Percentiles rank a stretch among this genome's conserved stretches.
These are phyloP conservation scores for Eleusine coracana DNA, from an alignment of 176 grass and related monocot species.

Conservation along the genomic window DNA sequence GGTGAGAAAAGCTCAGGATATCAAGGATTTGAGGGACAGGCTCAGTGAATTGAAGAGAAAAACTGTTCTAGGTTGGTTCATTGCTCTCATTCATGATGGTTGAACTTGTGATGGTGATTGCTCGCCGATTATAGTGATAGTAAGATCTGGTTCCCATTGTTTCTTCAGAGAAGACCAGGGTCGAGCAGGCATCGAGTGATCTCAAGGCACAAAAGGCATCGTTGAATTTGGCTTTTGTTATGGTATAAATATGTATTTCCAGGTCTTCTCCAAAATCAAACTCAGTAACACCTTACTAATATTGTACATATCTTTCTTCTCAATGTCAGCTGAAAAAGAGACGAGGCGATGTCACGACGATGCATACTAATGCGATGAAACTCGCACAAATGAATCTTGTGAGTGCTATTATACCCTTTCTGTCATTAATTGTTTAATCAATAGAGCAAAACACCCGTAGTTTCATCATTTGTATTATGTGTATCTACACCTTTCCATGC, in stretches of 20 bases:
- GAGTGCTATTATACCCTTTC: conserved; percentile 19
- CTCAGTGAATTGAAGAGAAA: conserved; percentile 56
- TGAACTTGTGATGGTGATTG: background rate
- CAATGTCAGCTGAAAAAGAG: conserved; percentile 51
- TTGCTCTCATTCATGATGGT: conserved; percentile 25
- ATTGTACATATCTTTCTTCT: conserved; percentile 13
- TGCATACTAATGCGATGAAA: conserved; percentile 56
- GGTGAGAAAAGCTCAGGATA: conserved; percentile 64
- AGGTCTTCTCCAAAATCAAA: conserved; percentile 23
- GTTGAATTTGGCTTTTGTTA: conserved; percentile 62
- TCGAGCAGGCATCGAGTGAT: conserved; percentile 56
- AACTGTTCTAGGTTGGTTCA: conserved; percentile 63
- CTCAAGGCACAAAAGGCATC: conserved; percentile 45
- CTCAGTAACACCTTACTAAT: conserved; percentile 22
- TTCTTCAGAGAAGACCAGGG: conserved; percentile 71
- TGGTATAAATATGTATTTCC: conserved; percentile 48
- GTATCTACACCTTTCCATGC: background rate
- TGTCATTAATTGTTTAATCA: background rate
- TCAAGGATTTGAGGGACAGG: conserved; percentile 65
- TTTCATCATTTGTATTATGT: conserved; percentile 15
- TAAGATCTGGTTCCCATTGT: conserved; percentile 32
- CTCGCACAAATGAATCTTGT: conserved; percentile 52
- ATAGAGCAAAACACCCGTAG: background rate
- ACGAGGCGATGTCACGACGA: conserved; percentile 31
- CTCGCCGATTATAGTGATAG: conserved; percentile 14